Conservation (phyloP, 2,329 filamentous ascomycete genomes). For the Decorospora gaudefroyi region DNA sequence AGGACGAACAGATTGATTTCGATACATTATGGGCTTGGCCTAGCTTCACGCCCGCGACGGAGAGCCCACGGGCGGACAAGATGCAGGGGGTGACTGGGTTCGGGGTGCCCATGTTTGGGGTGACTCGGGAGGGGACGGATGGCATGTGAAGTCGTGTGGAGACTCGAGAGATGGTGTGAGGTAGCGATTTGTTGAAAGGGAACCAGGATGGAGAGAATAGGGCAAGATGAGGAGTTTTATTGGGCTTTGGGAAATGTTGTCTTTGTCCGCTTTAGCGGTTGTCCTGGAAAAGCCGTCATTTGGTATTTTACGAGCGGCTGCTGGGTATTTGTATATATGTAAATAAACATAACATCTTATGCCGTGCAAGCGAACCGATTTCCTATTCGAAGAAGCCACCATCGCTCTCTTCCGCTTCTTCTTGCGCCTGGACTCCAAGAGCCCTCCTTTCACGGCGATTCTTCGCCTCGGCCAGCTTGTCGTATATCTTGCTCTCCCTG, state of each 20-base stretch:
- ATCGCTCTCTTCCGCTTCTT: conserved; percentile 44
- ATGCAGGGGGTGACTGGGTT: conserved; percentile 25
- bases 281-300: no score
- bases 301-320: no score
- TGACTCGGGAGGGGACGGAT: conserved; percentile 21
- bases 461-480: conserved; percentile 15
- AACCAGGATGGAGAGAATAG: no score
- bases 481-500: conserved; percentile 23
- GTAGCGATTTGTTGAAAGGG: no score
- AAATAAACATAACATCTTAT: conserved; percentile 11
- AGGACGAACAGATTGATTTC: conserved; percentile 50
- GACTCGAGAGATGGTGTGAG: no score
- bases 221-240: no score
- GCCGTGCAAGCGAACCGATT: background rate
- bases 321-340: conserved; percentile 31
- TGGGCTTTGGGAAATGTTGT: no score
- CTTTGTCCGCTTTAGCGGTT: no score
- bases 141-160: no score
- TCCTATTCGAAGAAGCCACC: conserved; percentile 47
- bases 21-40: conserved; percentile 51
- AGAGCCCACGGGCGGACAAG: conserved; percentile 29
- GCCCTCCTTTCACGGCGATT: conserved; percentile 31
- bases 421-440: conserved; percentile 22
- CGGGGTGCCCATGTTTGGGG: conserved; percentile 45
- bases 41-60: conserved; percentile 41